Evolutionary conservation across 495 filamentous ascomycete genomes (phyloP).

Genomic region (Hypoxylon cercidicola): DNA sequence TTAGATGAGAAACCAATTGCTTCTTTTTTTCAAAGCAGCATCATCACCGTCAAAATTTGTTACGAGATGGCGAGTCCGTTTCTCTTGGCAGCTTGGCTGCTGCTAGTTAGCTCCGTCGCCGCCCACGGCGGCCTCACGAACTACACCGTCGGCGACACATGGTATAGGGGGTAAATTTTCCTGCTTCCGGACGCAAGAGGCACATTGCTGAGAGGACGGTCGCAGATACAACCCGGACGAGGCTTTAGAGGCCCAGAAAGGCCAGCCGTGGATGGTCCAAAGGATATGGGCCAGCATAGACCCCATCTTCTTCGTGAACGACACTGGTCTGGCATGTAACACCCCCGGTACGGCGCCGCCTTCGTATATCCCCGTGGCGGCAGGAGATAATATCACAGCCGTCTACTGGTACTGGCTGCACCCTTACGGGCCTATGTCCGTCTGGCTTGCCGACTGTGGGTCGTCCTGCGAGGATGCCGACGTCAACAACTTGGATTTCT

Average conservation of each 20-base stretch:
- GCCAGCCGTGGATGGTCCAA: slow-evolving; percentile 57
- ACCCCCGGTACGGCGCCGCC: slow-evolving; percentile 52
- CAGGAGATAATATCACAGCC: slow-evolving; percentile 56
- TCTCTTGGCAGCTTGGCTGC: slow-evolving; percentile 44
- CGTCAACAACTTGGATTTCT: slow-evolving; percentile 55
- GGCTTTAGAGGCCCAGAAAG: slow-evolving; percentile 48
- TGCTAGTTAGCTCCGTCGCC: slow-evolving; percentile 37
- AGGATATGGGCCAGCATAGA: slow-evolving; percentile 56
- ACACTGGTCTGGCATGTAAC: slow-evolving; percentile 56
- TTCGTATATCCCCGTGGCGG: slow-evolving; percentile 55
- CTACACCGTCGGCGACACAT: slow-evolving; percentile 60
- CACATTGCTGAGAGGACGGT: slow-evolving; percentile 4
- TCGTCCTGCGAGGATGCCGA: slow-evolving; percentile 53
- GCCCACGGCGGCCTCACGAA: slow-evolving; percentile 60
- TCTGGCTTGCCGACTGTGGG: slow-evolving; percentile 59
- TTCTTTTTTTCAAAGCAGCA: slow-evolving; percentile 5
- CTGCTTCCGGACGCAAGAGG: neutral
- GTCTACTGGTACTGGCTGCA: slow-evolving; percentile 65
- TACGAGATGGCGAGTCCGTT: slow-evolving; percentile 25
- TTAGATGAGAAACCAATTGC: slow-evolving; percentile 7
- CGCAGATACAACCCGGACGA: slow-evolving; percentile 54
- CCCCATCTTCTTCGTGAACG: slow-evolving; percentile 54
- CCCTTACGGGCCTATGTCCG: slow-evolving; percentile 62
- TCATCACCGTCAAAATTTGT: slow-evolving; percentile 2
- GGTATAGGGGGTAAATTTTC: slow-evolving; percentile 57